Evolutionary conservation across 495 filamentous ascomycete genomes (phyloP).

Genomic region (Penicillium alfredii): DNA sequence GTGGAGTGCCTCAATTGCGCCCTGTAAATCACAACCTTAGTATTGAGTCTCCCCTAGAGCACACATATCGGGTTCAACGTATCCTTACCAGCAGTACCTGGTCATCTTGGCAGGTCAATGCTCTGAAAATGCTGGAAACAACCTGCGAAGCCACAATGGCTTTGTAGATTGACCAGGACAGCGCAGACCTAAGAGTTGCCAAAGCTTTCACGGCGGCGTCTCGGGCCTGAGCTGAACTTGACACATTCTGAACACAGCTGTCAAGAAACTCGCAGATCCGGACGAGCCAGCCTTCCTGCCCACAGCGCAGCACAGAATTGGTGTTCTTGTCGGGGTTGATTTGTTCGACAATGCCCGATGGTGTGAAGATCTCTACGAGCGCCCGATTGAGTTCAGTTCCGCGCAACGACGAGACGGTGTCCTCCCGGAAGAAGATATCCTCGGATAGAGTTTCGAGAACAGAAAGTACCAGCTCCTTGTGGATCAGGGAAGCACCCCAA

Average conservation of each 20-base stretch:
- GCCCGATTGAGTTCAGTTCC: slow-evolving; percentile 78
- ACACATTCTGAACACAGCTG: slow-evolving; percentile 62
- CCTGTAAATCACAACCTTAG: slow-evolving; percentile 48
- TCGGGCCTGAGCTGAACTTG: slow-evolving; percentile 54
- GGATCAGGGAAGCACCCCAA: slow-evolving; percentile 67
- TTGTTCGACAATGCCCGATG: slow-evolving; percentile 65
- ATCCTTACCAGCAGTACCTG: slow-evolving; percentile 64
- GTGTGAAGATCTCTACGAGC: slow-evolving; percentile 88
- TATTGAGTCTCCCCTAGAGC: too few relatives aligned
- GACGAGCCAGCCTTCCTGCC: slow-evolving; percentile 79
- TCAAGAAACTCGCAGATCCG: slow-evolving; percentile 69
- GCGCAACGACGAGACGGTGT: slow-evolving; percentile 73
- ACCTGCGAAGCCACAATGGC: slow-evolving; percentile 65
- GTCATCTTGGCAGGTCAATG: slow-evolving; percentile 66
- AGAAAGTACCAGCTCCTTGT: slow-evolving; percentile 73
- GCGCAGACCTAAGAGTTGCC: slow-evolving; percentile 63
- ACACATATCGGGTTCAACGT: too few relatives aligned
- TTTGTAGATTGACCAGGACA: slow-evolving; percentile 80
- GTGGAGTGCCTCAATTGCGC: slow-evolving; percentile 77
- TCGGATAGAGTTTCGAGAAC: slow-evolving; percentile 92
- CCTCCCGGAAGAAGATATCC: slow-evolving; percentile 87
- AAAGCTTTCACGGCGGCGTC: slow-evolving; percentile 66
- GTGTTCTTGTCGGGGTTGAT: slow-evolving; percentile 63
- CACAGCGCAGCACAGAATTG: slow-evolving; percentile 58
- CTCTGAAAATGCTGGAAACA: slow-evolving; percentile 65